A percentile compares a stretch with the other conserved stretches of the same genome.
phyloP scores from a whole-genome alignment of 371 early-diverging fungal species.

The Catenaria anguillulae region DNA sequence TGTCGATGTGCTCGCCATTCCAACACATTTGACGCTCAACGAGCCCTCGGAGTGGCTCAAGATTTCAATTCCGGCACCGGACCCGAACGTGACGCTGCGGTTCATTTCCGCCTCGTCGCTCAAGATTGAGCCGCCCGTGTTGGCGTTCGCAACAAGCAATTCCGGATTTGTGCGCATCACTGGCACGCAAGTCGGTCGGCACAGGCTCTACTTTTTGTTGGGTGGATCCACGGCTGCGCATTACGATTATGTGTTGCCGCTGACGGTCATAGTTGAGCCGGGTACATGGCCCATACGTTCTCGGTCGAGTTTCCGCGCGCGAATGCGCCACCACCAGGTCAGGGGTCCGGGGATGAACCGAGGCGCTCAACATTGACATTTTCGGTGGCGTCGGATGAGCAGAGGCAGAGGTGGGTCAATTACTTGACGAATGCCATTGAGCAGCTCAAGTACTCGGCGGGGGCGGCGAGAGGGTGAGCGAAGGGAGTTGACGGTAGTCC shows the following conservation, averaged over 20 bases:
- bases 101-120: not conserved
- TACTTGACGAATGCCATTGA: not conserved
- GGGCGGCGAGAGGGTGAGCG: not conserved
- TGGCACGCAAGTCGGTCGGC: not conserved
- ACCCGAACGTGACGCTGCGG: not conserved
- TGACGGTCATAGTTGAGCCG: constrained; percentile 5
- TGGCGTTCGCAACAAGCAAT: not conserved
- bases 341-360: not conserved
- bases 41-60: constrained; percentile 1
- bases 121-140: not conserved
- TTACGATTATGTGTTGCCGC: not conserved
- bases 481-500: no score
- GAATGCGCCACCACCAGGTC: not conserved
- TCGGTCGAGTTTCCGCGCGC: not conserved
- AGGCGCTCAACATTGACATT: not conserved
- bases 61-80: not conserved
- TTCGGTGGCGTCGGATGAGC: constrained; percentile 6
- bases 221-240: not conserved
- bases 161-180: not conserved
- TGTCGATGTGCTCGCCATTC: not conserved
- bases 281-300: constrained; percentile 7
- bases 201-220: not conserved
- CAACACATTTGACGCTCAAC: not conserved
- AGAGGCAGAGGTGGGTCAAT: not conserved
- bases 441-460: not conserved